These are phyloP conservation scores for Cryptococcus neoformans DNA, from an alignment of 1,284 basidiomycete species.

Conservation along the genomic window DNA sequence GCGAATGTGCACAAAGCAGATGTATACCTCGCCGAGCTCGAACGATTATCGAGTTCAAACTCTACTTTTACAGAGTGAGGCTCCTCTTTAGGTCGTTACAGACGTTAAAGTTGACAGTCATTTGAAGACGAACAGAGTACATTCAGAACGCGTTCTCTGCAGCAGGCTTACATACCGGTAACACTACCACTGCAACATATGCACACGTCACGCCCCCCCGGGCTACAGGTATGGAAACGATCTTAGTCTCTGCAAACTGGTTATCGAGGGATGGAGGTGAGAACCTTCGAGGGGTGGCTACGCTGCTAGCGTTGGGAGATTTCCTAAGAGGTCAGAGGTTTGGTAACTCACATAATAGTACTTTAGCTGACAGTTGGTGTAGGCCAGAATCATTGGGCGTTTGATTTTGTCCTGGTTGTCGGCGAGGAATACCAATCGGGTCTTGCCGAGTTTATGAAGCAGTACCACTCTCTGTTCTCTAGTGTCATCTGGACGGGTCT, in stretches of 20 bases:
- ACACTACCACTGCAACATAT: conserved; percentile 59
- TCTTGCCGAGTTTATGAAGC: conserved; percentile 83
- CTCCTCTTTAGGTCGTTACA: background rate
- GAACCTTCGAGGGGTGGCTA: conserved; percentile 85
- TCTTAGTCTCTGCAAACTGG: conserved; percentile 88
- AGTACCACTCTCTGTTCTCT: conserved; percentile 77
- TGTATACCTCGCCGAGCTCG: conserved; percentile 65
- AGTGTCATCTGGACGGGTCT: conserved; percentile 90
- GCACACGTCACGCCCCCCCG: conserved; percentile 78
- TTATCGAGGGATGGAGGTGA: conserved; percentile 55
- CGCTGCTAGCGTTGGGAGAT: conserved; percentile 72
- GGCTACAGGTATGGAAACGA: conserved; percentile 82
- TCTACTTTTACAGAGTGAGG: conserved; percentile 61
- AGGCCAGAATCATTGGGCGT: conserved; percentile 91
- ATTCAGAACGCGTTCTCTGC: conserved; percentile 18
- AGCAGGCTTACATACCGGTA: conserved; percentile 23
- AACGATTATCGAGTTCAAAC: conserved; percentile 60
- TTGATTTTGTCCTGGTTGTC: conserved; percentile 87
- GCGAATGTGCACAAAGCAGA: conserved; percentile 80
- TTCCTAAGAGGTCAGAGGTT: conserved; percentile 69
- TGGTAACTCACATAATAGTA: background rate
- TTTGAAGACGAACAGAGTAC: conserved; percentile 13
- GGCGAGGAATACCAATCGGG: conserved; percentile 87
- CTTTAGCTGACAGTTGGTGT: conserved; percentile 4
- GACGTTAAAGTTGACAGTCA: background rate